Percentiles rank a stretch among this genome's conserved stretches.
Conservation (phyloP, 2,329 filamentous ascomycete species). For the Penicillium sp. region DNA sequence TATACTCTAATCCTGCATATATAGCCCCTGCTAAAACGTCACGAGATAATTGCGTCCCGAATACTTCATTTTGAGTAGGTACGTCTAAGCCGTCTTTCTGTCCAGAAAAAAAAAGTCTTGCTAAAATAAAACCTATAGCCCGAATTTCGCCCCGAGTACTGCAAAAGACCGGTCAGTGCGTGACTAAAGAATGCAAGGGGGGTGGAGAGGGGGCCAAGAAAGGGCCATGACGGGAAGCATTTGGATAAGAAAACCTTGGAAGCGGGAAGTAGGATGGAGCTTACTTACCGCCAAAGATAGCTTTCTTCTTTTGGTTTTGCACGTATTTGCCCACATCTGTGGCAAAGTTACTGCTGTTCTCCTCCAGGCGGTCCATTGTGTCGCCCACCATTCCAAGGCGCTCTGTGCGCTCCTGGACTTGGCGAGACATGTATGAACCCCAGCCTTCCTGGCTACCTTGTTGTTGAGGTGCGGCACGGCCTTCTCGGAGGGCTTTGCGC, state of each 20-base stretch:
- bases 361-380: slow-evolving; percentile 77
- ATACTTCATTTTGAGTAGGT: neutral
- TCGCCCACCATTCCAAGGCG: slow-evolving; percentile 81
- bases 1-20: neutral
- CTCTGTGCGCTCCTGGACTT: slow-evolving; percentile 88
- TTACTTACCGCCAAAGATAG: slow-evolving; percentile 66
- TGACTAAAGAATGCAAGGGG: slow-evolving; percentile 22
- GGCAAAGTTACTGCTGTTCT: slow-evolving; percentile 80
- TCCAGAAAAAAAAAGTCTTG: neutral
- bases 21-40: neutral
- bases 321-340: slow-evolving; percentile 88
- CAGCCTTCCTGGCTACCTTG: slow-evolving; percentile 63
- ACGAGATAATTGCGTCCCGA: neutral
- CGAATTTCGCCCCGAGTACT: slow-evolving; percentile 47
- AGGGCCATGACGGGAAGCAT: neutral
- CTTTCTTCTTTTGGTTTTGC: slow-evolving; percentile 80
- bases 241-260: neutral
- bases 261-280: neutral
- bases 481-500: slow-evolving; percentile 39
- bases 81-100: neutral
- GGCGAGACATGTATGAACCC: slow-evolving; percentile 78
- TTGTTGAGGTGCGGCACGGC: slow-evolving; percentile 31
- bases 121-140: slow-evolving; percentile 31
- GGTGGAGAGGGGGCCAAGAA: neutral
- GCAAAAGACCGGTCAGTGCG: slow-evolving; percentile 17